Evolutionary conservation across 495 filamentous ascomycete genomes (phyloP).

Genomic region (Entonaema liquescens): DNA sequence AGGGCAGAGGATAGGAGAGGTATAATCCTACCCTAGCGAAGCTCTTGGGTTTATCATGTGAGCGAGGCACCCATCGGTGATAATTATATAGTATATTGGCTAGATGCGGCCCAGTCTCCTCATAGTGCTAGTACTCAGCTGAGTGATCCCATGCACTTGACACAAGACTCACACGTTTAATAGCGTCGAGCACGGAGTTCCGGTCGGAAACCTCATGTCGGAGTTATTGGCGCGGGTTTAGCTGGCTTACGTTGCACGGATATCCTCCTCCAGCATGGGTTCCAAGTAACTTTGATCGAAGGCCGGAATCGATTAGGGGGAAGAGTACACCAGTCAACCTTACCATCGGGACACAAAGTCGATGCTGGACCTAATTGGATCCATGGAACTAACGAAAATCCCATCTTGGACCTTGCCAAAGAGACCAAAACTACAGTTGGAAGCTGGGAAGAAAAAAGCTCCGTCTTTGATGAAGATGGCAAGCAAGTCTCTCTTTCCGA

Average conservation of each 20-base stretch:
- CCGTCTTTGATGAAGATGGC: constrained; percentile 72
- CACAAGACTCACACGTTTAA: constrained; percentile 42
- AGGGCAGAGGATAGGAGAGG: constrained; percentile 43
- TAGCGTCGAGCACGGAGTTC: constrained; percentile 50
- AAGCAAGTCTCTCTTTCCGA: constrained; percentile 60
- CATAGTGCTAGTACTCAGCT: constrained; percentile 45
- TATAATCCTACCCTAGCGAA: constrained; percentile 41
- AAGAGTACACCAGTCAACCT: constrained; percentile 66
- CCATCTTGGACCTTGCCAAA: constrained; percentile 80
- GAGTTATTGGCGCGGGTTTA: constrained; percentile 85
- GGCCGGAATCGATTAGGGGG: constrained; percentile 85
- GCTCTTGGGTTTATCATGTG: constrained; percentile 47
- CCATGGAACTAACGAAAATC: constrained; percentile 86
- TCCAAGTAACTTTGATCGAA: constrained; percentile 85
- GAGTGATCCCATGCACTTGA: constrained; percentile 40
- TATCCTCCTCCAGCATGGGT: constrained; percentile 78
- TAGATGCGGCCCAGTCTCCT: constrained; percentile 46
- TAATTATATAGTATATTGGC: constrained; percentile 41
- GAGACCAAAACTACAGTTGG: constrained; percentile 69
- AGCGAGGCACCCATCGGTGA: constrained; percentile 45
- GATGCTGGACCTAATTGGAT: constrained; percentile 93
- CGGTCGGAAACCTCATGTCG: constrained; percentile 59
- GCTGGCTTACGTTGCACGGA: constrained; percentile 90
- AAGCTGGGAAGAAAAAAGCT: constrained; percentile 64
- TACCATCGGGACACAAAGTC: constrained; percentile 59